Conservation (phyloP, 805 yeast genomes). For the Kregervanrija delftensis region DNA sequence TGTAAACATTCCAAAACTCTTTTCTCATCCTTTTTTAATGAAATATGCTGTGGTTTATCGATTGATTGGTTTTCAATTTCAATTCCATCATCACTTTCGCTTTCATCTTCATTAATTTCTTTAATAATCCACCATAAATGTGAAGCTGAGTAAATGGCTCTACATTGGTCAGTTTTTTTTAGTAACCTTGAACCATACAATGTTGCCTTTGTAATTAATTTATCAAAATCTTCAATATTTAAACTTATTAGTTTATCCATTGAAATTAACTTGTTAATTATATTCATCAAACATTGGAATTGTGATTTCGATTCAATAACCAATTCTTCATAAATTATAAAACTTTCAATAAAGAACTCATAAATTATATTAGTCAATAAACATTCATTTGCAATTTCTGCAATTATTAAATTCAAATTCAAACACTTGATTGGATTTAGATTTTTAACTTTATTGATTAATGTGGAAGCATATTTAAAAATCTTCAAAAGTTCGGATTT, state of each 20-base stretch:
- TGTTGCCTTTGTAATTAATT: constrained; percentile 77
- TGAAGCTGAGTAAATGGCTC: constrained; percentile 80
- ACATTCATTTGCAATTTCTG: constrained; percentile 74
- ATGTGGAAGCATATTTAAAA: constrained; percentile 69
- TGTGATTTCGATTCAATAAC: constrained; percentile 43
- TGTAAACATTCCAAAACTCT: constrained; percentile 88
- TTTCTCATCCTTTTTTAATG: constrained; percentile 40
- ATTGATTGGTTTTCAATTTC: constrained; percentile 1
- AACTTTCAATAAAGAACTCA: constrained; percentile 85
- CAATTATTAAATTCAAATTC: constrained; percentile 56
- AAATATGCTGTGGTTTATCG: constrained; percentile 11
- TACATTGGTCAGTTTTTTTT: constrained; percentile 91
- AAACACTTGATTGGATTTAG: constrained; percentile 29
- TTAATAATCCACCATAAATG: constrained; percentile 94
- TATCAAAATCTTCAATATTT: constrained; percentile 63
- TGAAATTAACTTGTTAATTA: constrained; percentile 38
- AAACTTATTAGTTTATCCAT: constrained; percentile 33
- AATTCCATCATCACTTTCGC: constrained; percentile 33
- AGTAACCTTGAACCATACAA: constrained; percentile 81
- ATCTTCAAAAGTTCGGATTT: constrained; percentile 24
- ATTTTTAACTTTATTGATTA: constrained; percentile 57
- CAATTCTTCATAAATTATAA: constrained; percentile 71
- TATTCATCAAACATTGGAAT: constrained; percentile 39
- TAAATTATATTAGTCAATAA: constrained; percentile 65
- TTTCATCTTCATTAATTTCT: constrained; percentile 26